Evolutionary conservation across 2,329 filamentous ascomycete species (phyloP).

Genomic region (Ciborinia camelliae): DNA sequence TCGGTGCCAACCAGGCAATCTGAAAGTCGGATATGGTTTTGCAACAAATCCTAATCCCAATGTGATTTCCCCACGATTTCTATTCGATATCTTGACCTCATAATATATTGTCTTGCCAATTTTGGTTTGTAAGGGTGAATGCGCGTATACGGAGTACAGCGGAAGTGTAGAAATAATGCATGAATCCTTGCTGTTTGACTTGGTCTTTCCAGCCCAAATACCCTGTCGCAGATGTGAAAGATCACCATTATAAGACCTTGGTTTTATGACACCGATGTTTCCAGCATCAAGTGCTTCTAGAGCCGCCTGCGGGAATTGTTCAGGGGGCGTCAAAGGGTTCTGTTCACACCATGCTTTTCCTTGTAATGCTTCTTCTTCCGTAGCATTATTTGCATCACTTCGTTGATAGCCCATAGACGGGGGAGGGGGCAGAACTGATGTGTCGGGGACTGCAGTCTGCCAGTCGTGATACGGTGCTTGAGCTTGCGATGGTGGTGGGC

Average conservation of each 20-base stretch:
- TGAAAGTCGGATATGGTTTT: conserved; percentile 72
- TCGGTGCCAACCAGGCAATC: conserved; percentile 78
- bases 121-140: conserved; percentile 51
- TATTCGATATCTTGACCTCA: conserved; percentile 57
- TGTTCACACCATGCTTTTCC: conserved; percentile 63
- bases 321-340: conserved; percentile 56
- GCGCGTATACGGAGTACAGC: conserved; percentile 59
- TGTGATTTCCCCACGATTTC: conserved; percentile 43
- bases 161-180: conserved; percentile 67
- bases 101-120: conserved; percentile 63
- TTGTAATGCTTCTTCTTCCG: conserved; percentile 57
- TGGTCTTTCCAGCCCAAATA: conserved; percentile 48
- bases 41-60: conserved; percentile 69
- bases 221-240: conserved; percentile 48
- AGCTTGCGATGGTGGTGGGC: conserved; percentile 38
- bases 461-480: conserved; percentile 58
- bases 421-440: conserved; percentile 67
- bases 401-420: conserved; percentile 63
- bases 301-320: conserved; percentile 47
- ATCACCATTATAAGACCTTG: conserved; percentile 47
- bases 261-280: conserved; percentile 54
- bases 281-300: conserved; percentile 48
- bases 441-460: conserved; percentile 68
- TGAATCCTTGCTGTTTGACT: conserved; percentile 52
- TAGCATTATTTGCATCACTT: conserved; percentile 68